Conservation (phyloP, 495 filamentous ascomycete species). For the Aeminium ludgeri region DNA sequence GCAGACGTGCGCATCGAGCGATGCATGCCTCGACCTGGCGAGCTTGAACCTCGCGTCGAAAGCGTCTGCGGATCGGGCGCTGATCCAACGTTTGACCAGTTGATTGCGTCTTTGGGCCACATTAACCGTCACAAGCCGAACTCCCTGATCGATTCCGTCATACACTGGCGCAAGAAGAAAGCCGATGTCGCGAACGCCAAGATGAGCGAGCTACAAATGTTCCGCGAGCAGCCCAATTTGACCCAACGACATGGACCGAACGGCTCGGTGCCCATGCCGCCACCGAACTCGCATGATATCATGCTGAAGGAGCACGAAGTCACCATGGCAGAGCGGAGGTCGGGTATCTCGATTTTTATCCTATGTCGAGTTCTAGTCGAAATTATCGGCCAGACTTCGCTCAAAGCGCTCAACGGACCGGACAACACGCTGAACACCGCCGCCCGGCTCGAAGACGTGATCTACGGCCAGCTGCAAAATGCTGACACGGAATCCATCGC, state of each 20-base stretch:
- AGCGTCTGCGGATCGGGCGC: conserved; percentile 74
- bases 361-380: conserved; percentile 87
- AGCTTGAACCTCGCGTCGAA: conserved; percentile 68
- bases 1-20: conserved; percentile 87
- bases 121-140: conserved; percentile 89
- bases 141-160: conserved; percentile 88
- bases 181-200: conserved; percentile 52
- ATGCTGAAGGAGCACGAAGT: conserved; percentile 40
- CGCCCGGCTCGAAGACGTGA: conserved; percentile 77
- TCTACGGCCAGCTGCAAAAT: conserved; percentile 77
- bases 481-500: conserved; percentile 72
- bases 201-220: conserved; percentile 4
- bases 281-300: conserved; percentile 3
- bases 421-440: conserved; percentile 49
- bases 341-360: conserved; percentile 84
- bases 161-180: conserved; percentile 91
- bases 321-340: conserved; percentile 63
- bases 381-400: conserved; percentile 74
- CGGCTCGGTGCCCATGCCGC: background rate
- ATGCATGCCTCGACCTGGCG: conserved; percentile 55
- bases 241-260: conserved; percentile 3
- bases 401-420: conserved; percentile 53
- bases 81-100: conserved; percentile 84
- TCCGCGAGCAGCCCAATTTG: conserved; percentile 1
- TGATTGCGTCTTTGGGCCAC: conserved; percentile 81